Evolutionary conservation across 768 basidiomycete species (phyloP).

Genomic region (Pluteus cervinus): DNA sequence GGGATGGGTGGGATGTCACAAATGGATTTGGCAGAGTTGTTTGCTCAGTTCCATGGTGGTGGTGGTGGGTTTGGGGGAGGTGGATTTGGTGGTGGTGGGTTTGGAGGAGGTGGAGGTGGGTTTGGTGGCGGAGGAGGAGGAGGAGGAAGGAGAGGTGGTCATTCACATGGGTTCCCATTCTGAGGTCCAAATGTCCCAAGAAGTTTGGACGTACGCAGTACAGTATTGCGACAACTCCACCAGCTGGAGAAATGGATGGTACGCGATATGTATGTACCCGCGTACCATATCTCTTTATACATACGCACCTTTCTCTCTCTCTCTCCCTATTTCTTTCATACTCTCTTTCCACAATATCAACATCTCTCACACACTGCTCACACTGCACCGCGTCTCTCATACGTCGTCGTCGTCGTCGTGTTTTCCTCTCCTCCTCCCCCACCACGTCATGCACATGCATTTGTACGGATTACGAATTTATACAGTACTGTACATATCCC

Average conservation of each 20-base stretch:
- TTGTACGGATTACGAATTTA: no score
- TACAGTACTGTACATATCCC: no score
- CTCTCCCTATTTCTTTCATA: background rate
- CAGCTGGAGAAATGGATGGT: no score
- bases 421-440: no score
- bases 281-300: background rate
- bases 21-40: constrained; percentile 56
- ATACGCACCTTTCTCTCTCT: background rate
- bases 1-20: constrained; percentile 36
- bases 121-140: constrained; percentile 14
- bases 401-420: no score
- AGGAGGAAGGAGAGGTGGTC: constrained; percentile 14
- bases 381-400: no score
- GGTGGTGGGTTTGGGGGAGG: constrained; percentile 26
- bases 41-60: constrained; percentile 55
- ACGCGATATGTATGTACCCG: no score
- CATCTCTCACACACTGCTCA: no score
- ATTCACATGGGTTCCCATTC: constrained; percentile 28
- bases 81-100: constrained; percentile 20
- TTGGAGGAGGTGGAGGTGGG: constrained; percentile 19
- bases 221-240: background rate
- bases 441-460: no score
- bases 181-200: constrained; percentile 9
- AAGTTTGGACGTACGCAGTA: background rate
- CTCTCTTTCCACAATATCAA: no score